Evolutionary conservation across 495 filamentous ascomycete species (phyloP).

Genomic region (Daldinia bambusicola): DNA sequence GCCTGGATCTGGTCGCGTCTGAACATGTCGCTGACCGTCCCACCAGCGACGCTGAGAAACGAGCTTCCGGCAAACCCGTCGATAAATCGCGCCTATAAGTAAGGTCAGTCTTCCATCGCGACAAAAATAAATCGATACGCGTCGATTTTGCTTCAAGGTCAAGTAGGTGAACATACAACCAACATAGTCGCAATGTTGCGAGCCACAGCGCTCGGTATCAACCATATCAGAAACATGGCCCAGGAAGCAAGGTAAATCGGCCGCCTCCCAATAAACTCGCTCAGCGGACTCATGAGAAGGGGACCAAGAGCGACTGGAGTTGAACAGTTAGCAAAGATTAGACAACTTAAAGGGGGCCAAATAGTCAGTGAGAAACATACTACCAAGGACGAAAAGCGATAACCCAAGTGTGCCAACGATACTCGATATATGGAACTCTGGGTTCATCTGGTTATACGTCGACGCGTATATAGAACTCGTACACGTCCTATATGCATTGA

Average conservation of each 20-base stretch:
- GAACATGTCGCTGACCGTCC: constrained; percentile 92
- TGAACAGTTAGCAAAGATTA: constrained; percentile 28
- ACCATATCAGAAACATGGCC: constrained; percentile 80
- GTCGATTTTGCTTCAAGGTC: neutral
- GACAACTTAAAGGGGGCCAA: constrained; percentile 30
- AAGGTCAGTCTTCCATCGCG: neutral
- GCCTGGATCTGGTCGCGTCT: constrained; percentile 74
- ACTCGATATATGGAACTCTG: constrained; percentile 75
- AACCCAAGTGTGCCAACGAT: constrained; percentile 82
- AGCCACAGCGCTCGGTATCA: constrained; percentile 90
- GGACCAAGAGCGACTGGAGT: constrained; percentile 69
- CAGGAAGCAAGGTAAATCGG: constrained; percentile 86
- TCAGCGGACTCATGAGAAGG: constrained; percentile 69
- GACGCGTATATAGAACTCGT: constrained; percentile 89
- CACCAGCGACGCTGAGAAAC: constrained; percentile 90
- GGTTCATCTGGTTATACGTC: constrained; percentile 82
- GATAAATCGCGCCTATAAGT: constrained; percentile 73
- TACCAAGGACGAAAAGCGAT: constrained; percentile 81
- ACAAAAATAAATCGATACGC: neutral
- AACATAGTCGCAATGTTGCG: constrained; percentile 85
- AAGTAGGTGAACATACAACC: constrained; percentile 51
- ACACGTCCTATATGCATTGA: constrained; percentile 70
- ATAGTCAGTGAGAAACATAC: constrained; percentile 46
- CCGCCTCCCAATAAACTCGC: constrained; percentile 88
- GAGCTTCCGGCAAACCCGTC: constrained; percentile 86